Evolutionary conservation across 306 rosid genomes (phyloP).

Genomic region (Cicer arietinum): DNA sequence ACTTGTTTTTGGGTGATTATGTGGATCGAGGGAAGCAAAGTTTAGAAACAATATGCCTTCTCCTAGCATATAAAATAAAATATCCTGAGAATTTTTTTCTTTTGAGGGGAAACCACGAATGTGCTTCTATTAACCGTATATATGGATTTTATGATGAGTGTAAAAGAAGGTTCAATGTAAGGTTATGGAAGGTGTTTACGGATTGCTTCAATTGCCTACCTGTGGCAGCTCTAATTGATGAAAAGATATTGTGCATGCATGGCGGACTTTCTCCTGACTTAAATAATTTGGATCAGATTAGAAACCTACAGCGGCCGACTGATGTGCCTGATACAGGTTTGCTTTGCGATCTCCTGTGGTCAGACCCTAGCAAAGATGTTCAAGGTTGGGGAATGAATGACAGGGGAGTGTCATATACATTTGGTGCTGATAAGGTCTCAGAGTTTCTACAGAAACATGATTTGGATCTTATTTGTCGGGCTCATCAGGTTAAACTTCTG

Average conservation of each 20-base stretch:
- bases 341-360: conserved; percentile 95
- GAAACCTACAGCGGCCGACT: conserved; percentile 67
- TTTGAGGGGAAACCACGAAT: conserved; percentile 74
- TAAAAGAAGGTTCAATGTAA: conserved; percentile 83
- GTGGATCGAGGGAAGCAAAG: conserved; percentile 69
- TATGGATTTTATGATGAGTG: conserved; percentile 94
- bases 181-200: conserved; percentile 81
- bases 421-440: conserved; percentile 80
- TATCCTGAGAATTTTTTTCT: conserved; percentile 58
- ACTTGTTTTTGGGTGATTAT: conserved; percentile 74
- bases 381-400: conserved; percentile 85
- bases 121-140: conserved; percentile 89
- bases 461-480: conserved; percentile 90
- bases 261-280: conserved; percentile 92
- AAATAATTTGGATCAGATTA: conserved; percentile 68
- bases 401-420: conserved; percentile 82
- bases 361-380: conserved; percentile 82
- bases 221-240: conserved; percentile 85
- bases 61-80: conserved; percentile 53
- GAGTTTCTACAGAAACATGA: conserved; percentile 88
- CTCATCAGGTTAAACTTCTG: conserved; percentile 77
- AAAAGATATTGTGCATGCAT: conserved; percentile 89
- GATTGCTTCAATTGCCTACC: conserved; percentile 89
- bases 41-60: conserved; percentile 60
- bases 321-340: conserved; percentile 90